phyloP scores from a whole-genome alignment of 2,329 filamentous ascomycete species.

The Arachnomyces sp. region DNA sequence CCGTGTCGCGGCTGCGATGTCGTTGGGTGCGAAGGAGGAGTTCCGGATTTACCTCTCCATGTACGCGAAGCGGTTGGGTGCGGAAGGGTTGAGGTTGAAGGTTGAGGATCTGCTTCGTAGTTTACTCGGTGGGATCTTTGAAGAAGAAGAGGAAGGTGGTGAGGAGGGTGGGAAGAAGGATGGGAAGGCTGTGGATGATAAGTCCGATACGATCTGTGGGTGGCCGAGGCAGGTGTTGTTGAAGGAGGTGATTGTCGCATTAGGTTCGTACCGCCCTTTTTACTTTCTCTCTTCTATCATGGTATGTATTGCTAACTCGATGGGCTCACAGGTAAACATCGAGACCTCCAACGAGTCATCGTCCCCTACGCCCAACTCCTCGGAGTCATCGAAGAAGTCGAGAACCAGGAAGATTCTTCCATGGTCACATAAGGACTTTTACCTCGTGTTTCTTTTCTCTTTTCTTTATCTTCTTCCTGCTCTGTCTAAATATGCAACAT shows the following conservation, averaged over 20 bases:
- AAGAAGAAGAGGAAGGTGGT: slow-evolving; percentile 48
- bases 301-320: slow-evolving; percentile 26
- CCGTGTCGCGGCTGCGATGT: slow-evolving; percentile 78
- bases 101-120: slow-evolving; percentile 85
- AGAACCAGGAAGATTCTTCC: slow-evolving; percentile 23
- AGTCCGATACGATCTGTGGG: slow-evolving; percentile 70
- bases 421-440: slow-evolving; percentile 37
- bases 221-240: slow-evolving; percentile 84
- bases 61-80: slow-evolving; percentile 93
- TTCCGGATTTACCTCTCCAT: slow-evolving; percentile 94
- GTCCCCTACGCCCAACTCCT: slow-evolving; percentile 87
- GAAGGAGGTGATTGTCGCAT: slow-evolving; percentile 83
- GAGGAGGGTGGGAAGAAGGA: slow-evolving; percentile 37
- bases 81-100: slow-evolving; percentile 78
- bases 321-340: slow-evolving; percentile 67
- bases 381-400: slow-evolving; percentile 42
- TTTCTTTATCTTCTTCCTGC: not conserved
- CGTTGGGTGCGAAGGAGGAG: slow-evolving; percentile 79
- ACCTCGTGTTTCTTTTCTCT: slow-evolving; percentile 15
- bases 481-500: not conserved
- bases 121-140: slow-evolving; percentile 63
- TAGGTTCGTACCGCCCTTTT: slow-evolving; percentile 62
- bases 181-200: slow-evolving; percentile 56
- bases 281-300: not conserved
- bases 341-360: slow-evolving; percentile 88